phyloP scores from a whole-genome alignment of 768 basidiomycete genomes.

The Obba rivulosa region DNA sequence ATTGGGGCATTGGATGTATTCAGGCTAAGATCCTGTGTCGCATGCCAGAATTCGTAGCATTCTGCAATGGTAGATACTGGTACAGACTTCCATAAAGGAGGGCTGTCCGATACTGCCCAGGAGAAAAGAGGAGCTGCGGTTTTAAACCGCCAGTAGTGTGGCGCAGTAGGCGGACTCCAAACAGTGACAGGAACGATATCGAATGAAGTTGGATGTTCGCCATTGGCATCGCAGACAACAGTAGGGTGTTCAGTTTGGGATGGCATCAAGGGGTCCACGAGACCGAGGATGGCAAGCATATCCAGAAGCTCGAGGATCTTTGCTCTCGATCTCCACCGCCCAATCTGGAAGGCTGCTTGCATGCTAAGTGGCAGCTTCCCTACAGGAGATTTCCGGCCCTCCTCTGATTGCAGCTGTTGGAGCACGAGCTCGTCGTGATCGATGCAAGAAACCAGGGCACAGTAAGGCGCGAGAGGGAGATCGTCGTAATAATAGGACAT shows the following conservation, averaged over 20 bases:
- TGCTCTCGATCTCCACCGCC: slow-evolving; percentile 51
- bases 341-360: slow-evolving; percentile 48
- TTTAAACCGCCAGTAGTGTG: slow-evolving; percentile 62
- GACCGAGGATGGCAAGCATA: slow-evolving; percentile 48
- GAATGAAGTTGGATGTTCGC: slow-evolving; percentile 41
- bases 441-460: slow-evolving; percentile 55
- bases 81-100: slow-evolving; percentile 50
- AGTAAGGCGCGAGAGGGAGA: slow-evolving; percentile 60
- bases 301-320: slow-evolving; percentile 60
- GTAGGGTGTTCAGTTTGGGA: slow-evolving; percentile 36
- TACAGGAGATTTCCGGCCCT: slow-evolving; percentile 44
- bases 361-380: slow-evolving; percentile 49
- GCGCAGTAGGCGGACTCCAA: slow-evolving; percentile 44
- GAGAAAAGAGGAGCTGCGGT: slow-evolving; percentile 49
- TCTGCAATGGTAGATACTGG: slow-evolving; percentile 34
- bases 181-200: slow-evolving; percentile 37
- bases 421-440: slow-evolving; percentile 53
- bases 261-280: slow-evolving; percentile 53
- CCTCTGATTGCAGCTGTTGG: slow-evolving; percentile 41
- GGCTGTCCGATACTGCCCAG: slow-evolving; percentile 48
- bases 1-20: slow-evolving; percentile 17
- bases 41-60: slow-evolving; percentile 51
- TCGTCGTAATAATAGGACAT: slow-evolving; percentile 59
- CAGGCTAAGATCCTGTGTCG: slow-evolving; percentile 44
- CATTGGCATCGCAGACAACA: slow-evolving; percentile 40